Base-by-base conservation (phyloP, 768 basidiomycete species). In the Lanmaoa rubissima region DNA sequence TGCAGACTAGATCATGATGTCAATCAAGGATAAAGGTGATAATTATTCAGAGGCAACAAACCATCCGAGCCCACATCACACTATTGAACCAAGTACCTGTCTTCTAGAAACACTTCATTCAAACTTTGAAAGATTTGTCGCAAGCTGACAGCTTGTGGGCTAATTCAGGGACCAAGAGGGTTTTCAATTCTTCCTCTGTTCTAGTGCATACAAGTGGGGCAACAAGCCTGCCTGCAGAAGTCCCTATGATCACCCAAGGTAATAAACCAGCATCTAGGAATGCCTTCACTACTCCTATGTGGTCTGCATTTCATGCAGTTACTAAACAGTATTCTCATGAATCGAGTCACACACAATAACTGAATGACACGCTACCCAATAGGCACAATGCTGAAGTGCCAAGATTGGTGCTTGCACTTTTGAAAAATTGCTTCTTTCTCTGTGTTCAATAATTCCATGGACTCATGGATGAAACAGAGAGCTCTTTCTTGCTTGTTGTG, bases 31-130 rank as follows among this genome's bases (percentile, higher is more conserved):
- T 14, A n/a, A 35, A 13, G 26, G 16, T 13, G 35, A 48, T 13
- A 26, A 19, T 54, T 31, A 31, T 31, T 9, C 21, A 16, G 53
- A 46, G 11, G 44, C 28, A 32, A 62, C 72, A 34, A 48, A 92
- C 94, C 83, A 97, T 97, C 61, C 82, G 77, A 34, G 95, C 96
- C 96, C 96, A 98, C 48, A 75, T 61, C 28, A 95, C 78, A 35
- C 92, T 88, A 61, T 97, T 94, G 69, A 98, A 99, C 55, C 96
- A 79, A n/a, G 97, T 96, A 11, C 97, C 97, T 0, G 94, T 98
- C 63, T 75, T 80, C 82, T 83, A 84, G 43, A 92, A 84, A 26
- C 96, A 80, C 62, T 76, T 81, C 34, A 83, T 68, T 89, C 90
- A 90, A 17, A 88, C 75, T 10, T 72, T 71, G 52, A 90, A 79